These are phyloP conservation scores for Dryadomyces sulphureus DNA, from an alignment of 2,329 filamentous ascomycete genomes.

Conservation along the genomic window DNA sequence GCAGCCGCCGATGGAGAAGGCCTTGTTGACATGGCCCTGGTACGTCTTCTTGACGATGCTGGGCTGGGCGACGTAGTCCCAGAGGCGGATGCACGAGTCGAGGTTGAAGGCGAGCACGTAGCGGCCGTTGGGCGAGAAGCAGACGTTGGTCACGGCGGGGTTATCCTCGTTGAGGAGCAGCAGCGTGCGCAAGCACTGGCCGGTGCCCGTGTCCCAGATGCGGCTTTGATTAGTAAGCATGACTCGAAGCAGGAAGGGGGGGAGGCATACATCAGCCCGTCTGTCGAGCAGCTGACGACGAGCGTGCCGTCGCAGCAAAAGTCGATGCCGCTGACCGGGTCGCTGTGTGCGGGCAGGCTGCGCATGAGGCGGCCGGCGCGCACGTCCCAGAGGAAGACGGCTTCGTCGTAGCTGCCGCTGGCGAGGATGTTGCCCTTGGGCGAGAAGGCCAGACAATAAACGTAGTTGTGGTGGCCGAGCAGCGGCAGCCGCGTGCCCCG, in stretches of 20 bases:
- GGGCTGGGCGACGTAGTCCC: slow-evolving; percentile 79
- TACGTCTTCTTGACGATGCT: slow-evolving; percentile 84
- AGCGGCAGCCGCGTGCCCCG: slow-evolving; percentile 38
- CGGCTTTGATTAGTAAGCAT: slow-evolving; percentile 32
- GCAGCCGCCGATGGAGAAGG: slow-evolving; percentile 70
- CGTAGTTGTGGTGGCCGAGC: slow-evolving; percentile 87
- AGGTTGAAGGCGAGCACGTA: slow-evolving; percentile 86
- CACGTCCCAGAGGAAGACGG: slow-evolving; percentile 94
- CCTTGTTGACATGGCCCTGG: slow-evolving; percentile 75
- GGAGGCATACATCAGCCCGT: slow-evolving; percentile 61
- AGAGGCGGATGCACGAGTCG: slow-evolving; percentile 78
- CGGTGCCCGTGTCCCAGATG: slow-evolving; percentile 91
- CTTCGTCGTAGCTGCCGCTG: slow-evolving; percentile 91
- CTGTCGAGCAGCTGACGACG: slow-evolving; percentile 79
- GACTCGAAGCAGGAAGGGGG: background rate
- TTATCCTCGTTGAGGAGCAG: slow-evolving; percentile 97
- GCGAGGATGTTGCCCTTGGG: slow-evolving; percentile 96
- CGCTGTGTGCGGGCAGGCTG: slow-evolving; percentile 82
- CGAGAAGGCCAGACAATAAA: slow-evolving; percentile 89
- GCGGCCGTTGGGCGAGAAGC: slow-evolving; percentile 87
- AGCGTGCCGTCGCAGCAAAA: slow-evolving; percentile 86
- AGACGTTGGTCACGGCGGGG: slow-evolving; percentile 73
- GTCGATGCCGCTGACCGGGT: slow-evolving; percentile 86
- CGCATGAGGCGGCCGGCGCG: slow-evolving; percentile 77
- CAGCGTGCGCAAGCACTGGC: slow-evolving; percentile 85